Evolutionary conservation across 495 filamentous ascomycete species (phyloP).

Genomic region (Penicillium bialowiezense): DNA sequence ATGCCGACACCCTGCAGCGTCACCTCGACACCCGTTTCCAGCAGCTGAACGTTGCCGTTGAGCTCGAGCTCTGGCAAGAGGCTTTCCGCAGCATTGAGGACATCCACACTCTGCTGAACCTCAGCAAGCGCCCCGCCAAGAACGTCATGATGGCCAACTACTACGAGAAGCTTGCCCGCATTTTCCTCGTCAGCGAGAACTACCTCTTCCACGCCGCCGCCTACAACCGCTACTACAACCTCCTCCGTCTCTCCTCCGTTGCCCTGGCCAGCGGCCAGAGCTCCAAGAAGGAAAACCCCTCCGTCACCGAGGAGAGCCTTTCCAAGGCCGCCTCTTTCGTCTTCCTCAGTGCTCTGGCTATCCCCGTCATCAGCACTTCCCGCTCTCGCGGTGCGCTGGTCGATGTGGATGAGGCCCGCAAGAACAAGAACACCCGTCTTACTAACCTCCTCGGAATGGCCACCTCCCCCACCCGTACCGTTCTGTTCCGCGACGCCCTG

Average conservation of each 20-base stretch:
- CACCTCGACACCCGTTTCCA: slow-evolving; percentile 98
- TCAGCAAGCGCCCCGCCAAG: slow-evolving; percentile 99
- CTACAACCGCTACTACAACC: slow-evolving; percentile 94
- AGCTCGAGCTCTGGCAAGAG: slow-evolving; percentile 98
- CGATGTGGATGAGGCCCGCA: slow-evolving; percentile 94
- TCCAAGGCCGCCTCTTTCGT: slow-evolving; percentile 90
- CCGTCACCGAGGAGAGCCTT: slow-evolving; percentile 83
- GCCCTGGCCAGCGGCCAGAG: slow-evolving; percentile 79
- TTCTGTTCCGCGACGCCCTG: slow-evolving; percentile 90
- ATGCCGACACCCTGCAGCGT: slow-evolving; percentile 93
- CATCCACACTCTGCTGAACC: slow-evolving; percentile 95
- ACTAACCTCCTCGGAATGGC: slow-evolving; percentile 95
- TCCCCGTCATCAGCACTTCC: slow-evolving; percentile 97
- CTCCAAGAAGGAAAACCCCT: slow-evolving; percentile 90
- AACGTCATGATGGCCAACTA: slow-evolving; percentile 99
- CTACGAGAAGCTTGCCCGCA: slow-evolving; percentile 97
- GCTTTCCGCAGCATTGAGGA: slow-evolving; percentile 98
- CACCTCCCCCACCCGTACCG: slow-evolving; percentile 80
- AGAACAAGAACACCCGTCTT: slow-evolving; percentile 97
- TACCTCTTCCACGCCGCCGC: slow-evolving; percentile 98
- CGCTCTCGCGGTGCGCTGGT: slow-evolving; percentile 92
- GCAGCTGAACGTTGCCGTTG: slow-evolving; percentile 96
- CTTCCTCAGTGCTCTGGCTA: slow-evolving; percentile 89
- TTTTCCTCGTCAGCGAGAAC: slow-evolving; percentile 98
- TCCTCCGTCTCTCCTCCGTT: slow-evolving; percentile 86